Evolutionary conservation across 345 rosid genomes (phyloP), one percentile per base, ranked within the genome.

Genomic region (Acer yangbiense): DNA sequence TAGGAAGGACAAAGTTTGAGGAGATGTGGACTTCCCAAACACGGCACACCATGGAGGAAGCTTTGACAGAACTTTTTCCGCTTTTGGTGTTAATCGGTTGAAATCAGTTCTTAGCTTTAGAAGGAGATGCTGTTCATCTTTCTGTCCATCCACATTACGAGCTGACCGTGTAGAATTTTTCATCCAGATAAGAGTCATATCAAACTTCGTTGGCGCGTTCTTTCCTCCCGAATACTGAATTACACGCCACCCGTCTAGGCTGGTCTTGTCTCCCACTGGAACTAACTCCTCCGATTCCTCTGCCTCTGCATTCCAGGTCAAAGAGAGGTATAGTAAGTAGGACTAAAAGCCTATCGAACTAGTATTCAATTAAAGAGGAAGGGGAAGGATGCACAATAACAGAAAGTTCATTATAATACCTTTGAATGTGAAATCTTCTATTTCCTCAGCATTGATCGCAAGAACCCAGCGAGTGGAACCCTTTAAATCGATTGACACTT

Each of bases 21-120:
- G 97, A 64, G 94, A 92, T 0, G 98, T 85, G 57, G 98, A 94
- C 80, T 92, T 96, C 50, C 98, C 99, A 71, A 94, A 92, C 83
- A 82, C 27, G 18, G 99, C 84, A 76, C 98, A 95, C 95, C 89
- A 92, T 3, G 88, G 8, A 50, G 99, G 98, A 62, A 95, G 90
- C 84, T 82, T 95, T 11, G 72, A 3, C 10, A 93, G 83, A 58
- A 93, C 76, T 69, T 75, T 77, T 73, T 86, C 66, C 6, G 83
- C 85, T 83, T 88, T 90, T 5, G 98, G 97, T 2, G 99, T 95
- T 23, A 83, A 0, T 18, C 85, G 70, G 54, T 87, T 65, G 27
- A 92, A 76, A 79, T 93, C 99, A 2, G 98, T 95, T 84, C 97
- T 87, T 10, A 95, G 88, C 85, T 95, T 95, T 72, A 95, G 66